These are phyloP conservation scores for Colletotrichum sp. DNA, from an alignment of 2,329 filamentous ascomycete genomes.

Conservation along the genomic window DNA sequence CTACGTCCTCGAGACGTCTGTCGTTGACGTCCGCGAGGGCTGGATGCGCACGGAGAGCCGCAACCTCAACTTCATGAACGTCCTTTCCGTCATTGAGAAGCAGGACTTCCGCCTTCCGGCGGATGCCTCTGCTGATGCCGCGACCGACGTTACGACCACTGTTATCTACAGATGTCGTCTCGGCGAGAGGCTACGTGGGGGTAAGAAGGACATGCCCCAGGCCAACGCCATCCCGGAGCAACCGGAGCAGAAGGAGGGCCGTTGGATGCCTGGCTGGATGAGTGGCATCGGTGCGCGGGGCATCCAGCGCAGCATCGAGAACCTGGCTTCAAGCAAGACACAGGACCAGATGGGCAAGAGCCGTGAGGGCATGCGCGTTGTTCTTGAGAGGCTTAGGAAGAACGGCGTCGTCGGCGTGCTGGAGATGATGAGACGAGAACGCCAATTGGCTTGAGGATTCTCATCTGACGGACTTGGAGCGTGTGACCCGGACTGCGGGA, in stretches of 20 bases:
- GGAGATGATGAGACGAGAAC: slow-evolving; percentile 56
- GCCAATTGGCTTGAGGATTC: slow-evolving; percentile 23
- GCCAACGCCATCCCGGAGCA: slow-evolving; percentile 41
- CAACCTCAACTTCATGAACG: slow-evolving; percentile 83
- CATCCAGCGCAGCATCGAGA: slow-evolving; percentile 82
- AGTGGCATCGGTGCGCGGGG: slow-evolving; percentile 69
- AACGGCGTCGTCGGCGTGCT: slow-evolving; percentile 63
- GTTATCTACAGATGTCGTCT: slow-evolving; percentile 76
- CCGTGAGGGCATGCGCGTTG: slow-evolving; percentile 82
- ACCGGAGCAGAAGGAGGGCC: slow-evolving; percentile 39
- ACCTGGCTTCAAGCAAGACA: slow-evolving; percentile 77
- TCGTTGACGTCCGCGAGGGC: slow-evolving; percentile 79
- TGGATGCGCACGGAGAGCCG: slow-evolving; percentile 84
- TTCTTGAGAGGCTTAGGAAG: slow-evolving; percentile 72
- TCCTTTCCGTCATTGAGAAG: slow-evolving; percentile 78
- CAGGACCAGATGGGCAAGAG: slow-evolving; percentile 81
- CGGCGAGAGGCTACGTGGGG: slow-evolving; percentile 68
- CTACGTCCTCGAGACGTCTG: slow-evolving; percentile 81
- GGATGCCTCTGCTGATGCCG: slow-evolving; percentile 32
- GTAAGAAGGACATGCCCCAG: slow-evolving; percentile 49
- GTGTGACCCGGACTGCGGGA: neutral
- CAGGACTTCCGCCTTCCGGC: slow-evolving; percentile 67
- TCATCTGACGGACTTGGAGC: neutral
- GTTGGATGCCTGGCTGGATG: slow-evolving; percentile 59
- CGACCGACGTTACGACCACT: slow-evolving; percentile 74